Conservation (phyloP, 306 rosid genomes). For the Vigna nakashimae region DNA sequence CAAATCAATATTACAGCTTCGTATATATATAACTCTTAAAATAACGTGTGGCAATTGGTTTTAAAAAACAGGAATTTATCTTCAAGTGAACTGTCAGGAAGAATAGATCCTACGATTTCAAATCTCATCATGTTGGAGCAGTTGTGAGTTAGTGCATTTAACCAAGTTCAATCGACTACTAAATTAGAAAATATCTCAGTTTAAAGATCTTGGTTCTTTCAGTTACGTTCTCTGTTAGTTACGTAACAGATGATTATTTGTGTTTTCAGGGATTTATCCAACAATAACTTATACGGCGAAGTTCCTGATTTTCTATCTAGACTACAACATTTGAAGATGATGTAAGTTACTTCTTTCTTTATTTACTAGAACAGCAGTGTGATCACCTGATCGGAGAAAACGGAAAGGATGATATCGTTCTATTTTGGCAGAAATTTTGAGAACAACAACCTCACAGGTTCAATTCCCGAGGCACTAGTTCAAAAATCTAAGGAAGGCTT, state of each 20-base stretch:
- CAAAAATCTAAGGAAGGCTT: conserved; percentile 36
- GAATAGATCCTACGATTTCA: conserved; percentile 45
- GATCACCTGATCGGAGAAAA: background rate
- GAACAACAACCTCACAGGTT: conserved; percentile 50
- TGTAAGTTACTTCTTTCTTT: conserved; percentile 48
- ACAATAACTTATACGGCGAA: conserved; percentile 51
- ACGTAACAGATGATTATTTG: background rate
- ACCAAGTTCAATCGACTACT: background rate
- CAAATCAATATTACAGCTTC: conserved; percentile 5
- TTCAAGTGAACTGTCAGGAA: conserved; percentile 53
- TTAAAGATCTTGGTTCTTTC: background rate
- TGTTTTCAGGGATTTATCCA: conserved; percentile 61
- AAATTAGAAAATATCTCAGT: background rate
- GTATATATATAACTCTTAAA: background rate
- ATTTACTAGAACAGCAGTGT: background rate
- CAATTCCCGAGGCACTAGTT: conserved; percentile 41
- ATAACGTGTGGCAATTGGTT: background rate
- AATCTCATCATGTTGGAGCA: conserved; percentile 48
- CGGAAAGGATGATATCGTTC: background rate
- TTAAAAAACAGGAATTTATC: conserved; percentile 52
- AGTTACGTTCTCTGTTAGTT: background rate
- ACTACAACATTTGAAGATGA: conserved; percentile 24
- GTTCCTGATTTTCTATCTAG: conserved; percentile 43
- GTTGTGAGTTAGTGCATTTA: conserved; percentile 46
- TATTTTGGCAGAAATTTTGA: conserved; percentile 54